Percentiles rank a stretch among this genome's conserved stretches.
phyloP scores from a whole-genome alignment of 495 filamentous ascomycete genomes.

The Xylaria palmicola region DNA sequence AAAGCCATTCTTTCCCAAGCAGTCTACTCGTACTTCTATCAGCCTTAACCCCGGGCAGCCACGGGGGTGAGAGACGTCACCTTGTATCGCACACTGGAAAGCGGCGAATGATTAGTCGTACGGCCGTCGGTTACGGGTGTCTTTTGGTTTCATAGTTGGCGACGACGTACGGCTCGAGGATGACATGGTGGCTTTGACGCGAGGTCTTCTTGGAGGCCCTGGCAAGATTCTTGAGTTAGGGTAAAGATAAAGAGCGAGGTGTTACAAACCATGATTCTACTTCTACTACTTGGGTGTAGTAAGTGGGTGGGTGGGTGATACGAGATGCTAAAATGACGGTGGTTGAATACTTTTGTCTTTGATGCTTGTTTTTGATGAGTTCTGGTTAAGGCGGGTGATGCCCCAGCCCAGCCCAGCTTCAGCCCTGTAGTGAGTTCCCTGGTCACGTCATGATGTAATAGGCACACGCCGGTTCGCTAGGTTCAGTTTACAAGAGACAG shows the following conservation, averaged over 20 bases:
- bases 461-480: too few relatives aligned
- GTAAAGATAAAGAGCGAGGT: background rate
- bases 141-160: conserved; percentile 1
- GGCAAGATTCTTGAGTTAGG: conserved; percentile 1
- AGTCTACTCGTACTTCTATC: conserved; percentile 54
- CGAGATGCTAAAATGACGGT: background rate
- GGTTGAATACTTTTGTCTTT: background rate
- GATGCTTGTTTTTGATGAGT: too few relatives aligned
- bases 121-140: too few relatives aligned
- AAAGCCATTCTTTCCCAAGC: conserved; percentile 80
- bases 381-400: background rate
- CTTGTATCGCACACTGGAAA: conserved; percentile 82
- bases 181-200: conserved; percentile 79
- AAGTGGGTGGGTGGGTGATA: too few relatives aligned
- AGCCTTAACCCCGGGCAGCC: background rate
- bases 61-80: conserved; percentile 40
- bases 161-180: conserved; percentile 72
- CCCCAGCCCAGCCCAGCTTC: too few relatives aligned
- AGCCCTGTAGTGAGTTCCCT: too few relatives aligned
- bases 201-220: conserved; percentile 65
- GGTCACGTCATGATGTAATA: too few relatives aligned
- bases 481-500: too few relatives aligned
- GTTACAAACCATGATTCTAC: conserved; percentile 13
- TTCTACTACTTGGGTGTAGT: too few relatives aligned
- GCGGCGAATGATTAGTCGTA: conserved; percentile 11